Base-by-base conservation (phyloP, 345 rosid genomes). In the Brassica cretica region DNA sequence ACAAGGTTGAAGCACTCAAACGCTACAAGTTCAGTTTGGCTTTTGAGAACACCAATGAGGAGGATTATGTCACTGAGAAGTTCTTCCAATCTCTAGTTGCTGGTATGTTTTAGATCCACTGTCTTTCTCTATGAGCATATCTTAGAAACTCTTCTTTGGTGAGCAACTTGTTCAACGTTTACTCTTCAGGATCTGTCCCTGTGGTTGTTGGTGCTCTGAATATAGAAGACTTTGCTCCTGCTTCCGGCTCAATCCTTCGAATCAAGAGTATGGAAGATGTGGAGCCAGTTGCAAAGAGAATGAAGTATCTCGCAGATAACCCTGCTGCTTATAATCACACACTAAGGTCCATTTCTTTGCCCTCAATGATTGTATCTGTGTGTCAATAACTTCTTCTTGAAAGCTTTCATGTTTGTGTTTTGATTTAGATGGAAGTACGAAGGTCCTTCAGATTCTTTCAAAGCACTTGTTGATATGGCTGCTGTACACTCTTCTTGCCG, bases 401-500 rank as follows among this genome's bases (percentile, higher is more conserved):
- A 66, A 53, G 71, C 70, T 64, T 64, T 73, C 60, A 27, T 79
- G 65, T 8, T 49, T 51, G 3, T 60, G 25, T 32, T 49, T 76
- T 84, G 41, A 10, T 66, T 80, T 76, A 93, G 98, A 85, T 95
- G 99, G 99, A 95, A 95, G 83, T 88, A 89, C 10, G 91, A 95
- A 58, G 97, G 99, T 16, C 99, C 98, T 25, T 88, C 93, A 7
- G 96, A 93, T 84, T 90, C 93, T 72, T 95, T 93, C 86, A 95
- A 91, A 84, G 98, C 99, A 68, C 93, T 95, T 18, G 89, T 95
- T 71, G 99, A 95, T 84, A 93, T 93, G 99, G 92, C 98, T 35
- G 94, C 91, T 3, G 98, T 93, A 14, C 98, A 95, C 64, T 95
- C 98, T 56, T 91, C 99, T 16, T 95, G 99, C 70, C 97, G 98